phyloP scores from a whole-genome alignment of 176 grass and related monocot genomes.

The Saccharum spontaneum region DNA sequence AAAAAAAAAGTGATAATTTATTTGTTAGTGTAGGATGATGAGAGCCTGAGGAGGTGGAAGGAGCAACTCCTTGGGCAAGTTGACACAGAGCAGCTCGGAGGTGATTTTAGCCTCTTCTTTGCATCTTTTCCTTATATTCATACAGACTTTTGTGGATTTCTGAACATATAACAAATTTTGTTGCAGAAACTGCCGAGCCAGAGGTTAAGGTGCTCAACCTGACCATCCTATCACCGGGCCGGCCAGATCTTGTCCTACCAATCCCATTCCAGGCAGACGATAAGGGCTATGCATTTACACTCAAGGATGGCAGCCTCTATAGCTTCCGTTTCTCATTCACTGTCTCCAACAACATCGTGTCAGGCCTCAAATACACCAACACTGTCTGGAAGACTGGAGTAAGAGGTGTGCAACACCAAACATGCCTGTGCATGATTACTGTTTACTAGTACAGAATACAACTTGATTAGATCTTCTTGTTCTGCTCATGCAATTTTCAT shows the following conservation, averaged over 20 bases:
- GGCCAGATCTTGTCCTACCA: slow-evolving; percentile 57
- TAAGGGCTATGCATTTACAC: slow-evolving; percentile 71
- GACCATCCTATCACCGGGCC: slow-evolving; percentile 63
- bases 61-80: slow-evolving; percentile 84
- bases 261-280: slow-evolving; percentile 72
- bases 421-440: background rate
- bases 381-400: slow-evolving; percentile 90
- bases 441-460: background rate
- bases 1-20: background rate
- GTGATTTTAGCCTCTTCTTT: slow-evolving; percentile 3
- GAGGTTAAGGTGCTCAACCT: slow-evolving; percentile 79
- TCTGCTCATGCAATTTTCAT: background rate
- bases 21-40: slow-evolving; percentile 57
- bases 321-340: slow-evolving; percentile 78
- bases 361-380: slow-evolving; percentile 85
- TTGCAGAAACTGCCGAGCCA: slow-evolving; percentile 73
- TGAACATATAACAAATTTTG: background rate
- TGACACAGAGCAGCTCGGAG: slow-evolving; percentile 73
- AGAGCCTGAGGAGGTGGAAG: slow-evolving; percentile 92
- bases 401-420: slow-evolving; percentile 54
- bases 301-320: slow-evolving; percentile 88
- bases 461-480: background rate
- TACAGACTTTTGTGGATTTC: background rate
- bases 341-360: slow-evolving; percentile 89
- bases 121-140: background rate